phyloP scores from a whole-genome alignment of 768 basidiomycete genomes.

The Symmetrospora coprosmae region DNA sequence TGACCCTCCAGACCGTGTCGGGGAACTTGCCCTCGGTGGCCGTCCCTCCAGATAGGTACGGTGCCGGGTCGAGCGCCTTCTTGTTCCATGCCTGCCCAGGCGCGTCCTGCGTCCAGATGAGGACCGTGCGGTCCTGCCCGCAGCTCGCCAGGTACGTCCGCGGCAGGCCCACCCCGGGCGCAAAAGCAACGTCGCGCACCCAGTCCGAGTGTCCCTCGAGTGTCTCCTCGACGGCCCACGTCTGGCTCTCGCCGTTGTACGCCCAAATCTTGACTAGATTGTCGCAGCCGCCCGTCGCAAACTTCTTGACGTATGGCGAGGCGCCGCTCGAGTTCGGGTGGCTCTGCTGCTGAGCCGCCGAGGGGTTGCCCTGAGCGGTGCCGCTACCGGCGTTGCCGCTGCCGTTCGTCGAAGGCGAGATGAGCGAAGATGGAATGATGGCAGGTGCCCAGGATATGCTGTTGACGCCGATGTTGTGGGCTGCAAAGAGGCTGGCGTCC shows the following conservation, averaged over 20 bases:
- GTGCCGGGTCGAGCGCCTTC: slow-evolving; percentile 57
- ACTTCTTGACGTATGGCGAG: slow-evolving; percentile 48
- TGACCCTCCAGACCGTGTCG: slow-evolving; percentile 96
- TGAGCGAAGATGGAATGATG: slow-evolving; percentile 31
- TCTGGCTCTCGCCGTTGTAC: slow-evolving; percentile 66
- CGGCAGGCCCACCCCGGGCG: slow-evolving; percentile 87
- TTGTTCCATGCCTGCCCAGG: slow-evolving; percentile 63
- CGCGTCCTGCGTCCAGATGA: slow-evolving; percentile 79
- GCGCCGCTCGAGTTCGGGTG: neutral
- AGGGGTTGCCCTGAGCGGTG: slow-evolving; percentile 43
- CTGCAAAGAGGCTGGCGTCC: slow-evolving; percentile 87
- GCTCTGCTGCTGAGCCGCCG: slow-evolving; percentile 35
- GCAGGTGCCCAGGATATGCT: slow-evolving; percentile 97
- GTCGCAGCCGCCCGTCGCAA: slow-evolving; percentile 91
- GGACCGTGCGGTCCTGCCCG: slow-evolving; percentile 79
- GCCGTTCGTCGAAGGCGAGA: slow-evolving; percentile 22
- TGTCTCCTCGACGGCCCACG: slow-evolving; percentile 73
- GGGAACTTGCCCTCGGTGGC: slow-evolving; percentile 57
- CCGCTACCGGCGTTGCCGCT: slow-evolving; percentile 46
- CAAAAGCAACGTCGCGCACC: slow-evolving; percentile 99
- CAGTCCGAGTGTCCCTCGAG: slow-evolving; percentile 90
- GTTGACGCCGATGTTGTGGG: slow-evolving; percentile 90
- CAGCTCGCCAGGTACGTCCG: slow-evolving; percentile 91
- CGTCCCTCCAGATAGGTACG: slow-evolving; percentile 36
- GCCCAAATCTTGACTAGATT: slow-evolving; percentile 89